Conservation (phyloP, 2,329 filamentous ascomycete genomes). For the Erysiphe pulchra region DNA sequence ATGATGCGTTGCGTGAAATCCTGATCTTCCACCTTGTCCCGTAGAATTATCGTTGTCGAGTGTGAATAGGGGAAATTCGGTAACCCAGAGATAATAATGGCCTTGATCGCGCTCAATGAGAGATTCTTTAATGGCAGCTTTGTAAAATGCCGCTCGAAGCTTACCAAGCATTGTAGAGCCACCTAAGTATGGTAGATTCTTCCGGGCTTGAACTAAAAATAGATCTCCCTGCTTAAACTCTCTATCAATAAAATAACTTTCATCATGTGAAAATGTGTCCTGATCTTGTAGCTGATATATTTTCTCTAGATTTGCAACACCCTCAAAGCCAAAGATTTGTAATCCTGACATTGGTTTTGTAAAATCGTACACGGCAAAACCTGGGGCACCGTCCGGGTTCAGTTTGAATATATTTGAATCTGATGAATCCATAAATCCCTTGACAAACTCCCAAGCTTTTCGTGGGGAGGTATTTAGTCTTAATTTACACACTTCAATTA, state of each 20-base stretch:
- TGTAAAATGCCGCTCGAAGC: slow-evolving; percentile 11
- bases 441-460: slow-evolving; percentile 34
- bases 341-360: slow-evolving; percentile 52
- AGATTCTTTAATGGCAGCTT: slow-evolving; percentile 8
- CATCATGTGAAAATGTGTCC: slow-evolving; percentile 4
- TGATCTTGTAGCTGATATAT: slow-evolving; percentile 3
- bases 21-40: slow-evolving; percentile 49
- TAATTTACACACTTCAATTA: slow-evolving; percentile 52
- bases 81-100: slow-evolving; percentile 59
- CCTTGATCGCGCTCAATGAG: slow-evolving; percentile 10
- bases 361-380: slow-evolving; percentile 50
- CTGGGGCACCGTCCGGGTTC: slow-evolving; percentile 56
- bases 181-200: slow-evolving; percentile 33
- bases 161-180: slow-evolving; percentile 33
- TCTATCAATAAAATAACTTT: slow-evolving; percentile 13
- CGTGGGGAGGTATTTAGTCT: slow-evolving; percentile 25
- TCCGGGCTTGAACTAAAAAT: slow-evolving; percentile 57
- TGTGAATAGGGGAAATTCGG: slow-evolving; percentile 79
- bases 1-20: slow-evolving; percentile 74
- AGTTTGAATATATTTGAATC: slow-evolving; percentile 29
- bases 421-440: slow-evolving; percentile 43
- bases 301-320: slow-evolving; percentile 23
- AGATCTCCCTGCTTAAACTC: slow-evolving; percentile 42
- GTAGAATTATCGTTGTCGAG: slow-evolving; percentile 30
- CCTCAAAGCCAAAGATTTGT: slow-evolving; percentile 51